phyloP scores from a whole-genome alignment of 768 basidiomycete genomes.

The Mycena polygramma region DNA sequence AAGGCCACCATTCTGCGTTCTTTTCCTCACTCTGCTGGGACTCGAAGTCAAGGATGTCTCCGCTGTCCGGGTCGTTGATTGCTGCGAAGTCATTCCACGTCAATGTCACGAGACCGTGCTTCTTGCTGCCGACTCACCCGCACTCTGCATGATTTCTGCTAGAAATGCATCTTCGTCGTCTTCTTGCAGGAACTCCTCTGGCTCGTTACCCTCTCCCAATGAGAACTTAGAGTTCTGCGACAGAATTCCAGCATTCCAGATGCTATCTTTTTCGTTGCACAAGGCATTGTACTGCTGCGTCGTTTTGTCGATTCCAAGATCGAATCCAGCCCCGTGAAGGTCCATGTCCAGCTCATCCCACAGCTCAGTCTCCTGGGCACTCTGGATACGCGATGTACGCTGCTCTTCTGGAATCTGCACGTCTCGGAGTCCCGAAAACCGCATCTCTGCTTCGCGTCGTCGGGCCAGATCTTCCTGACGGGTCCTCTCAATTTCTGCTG shows the following conservation, averaged over 20 bases:
- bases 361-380: background rate
- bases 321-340: background rate
- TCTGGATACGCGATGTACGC: background rate
- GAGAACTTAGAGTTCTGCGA: background rate
- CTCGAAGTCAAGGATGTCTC: slow-evolving; percentile 31
- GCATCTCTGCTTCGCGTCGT: background rate
- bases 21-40: background rate
- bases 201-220: background rate
- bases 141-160: slow-evolving; percentile 17
- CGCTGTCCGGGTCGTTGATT: slow-evolving; percentile 1
- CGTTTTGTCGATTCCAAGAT: background rate
- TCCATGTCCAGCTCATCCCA: background rate
- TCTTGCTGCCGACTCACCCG: slow-evolving; percentile 11
- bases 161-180: slow-evolving; percentile 19
- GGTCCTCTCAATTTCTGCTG: too few species aligned
- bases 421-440: background rate
- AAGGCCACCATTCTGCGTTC: slow-evolving; percentile 19
- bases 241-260: slow-evolving; percentile 21
- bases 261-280: background rate
- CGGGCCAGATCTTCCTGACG: background rate
- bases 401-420: background rate
- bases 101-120: slow-evolving; percentile 14
- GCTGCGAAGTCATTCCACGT: too few species aligned
- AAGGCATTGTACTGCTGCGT: too few species aligned
- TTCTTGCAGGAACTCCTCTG: background rate